phyloP scores from a whole-genome alignment of 78 protist genomes.

The Dictyostelium citrinum region DNA sequence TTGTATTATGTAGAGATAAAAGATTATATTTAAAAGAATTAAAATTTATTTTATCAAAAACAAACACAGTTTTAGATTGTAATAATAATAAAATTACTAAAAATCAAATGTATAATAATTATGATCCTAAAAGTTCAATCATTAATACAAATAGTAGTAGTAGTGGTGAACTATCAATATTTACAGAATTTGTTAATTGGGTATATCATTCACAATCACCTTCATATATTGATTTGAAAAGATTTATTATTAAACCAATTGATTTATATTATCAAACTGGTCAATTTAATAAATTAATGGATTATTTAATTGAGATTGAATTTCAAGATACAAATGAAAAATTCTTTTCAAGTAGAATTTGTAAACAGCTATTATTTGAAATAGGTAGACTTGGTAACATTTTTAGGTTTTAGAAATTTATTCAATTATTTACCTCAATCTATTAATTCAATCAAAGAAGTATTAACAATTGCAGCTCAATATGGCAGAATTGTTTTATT shows the following conservation, averaged over 20 bases:
- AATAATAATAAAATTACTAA: background rate
- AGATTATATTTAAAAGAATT: background rate
- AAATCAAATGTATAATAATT: too few relatives aligned
- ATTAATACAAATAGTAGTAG: background rate
- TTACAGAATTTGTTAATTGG: background rate
- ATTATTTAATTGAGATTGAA: background rate
- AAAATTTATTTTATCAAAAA: background rate
- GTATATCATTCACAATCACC: background rate
- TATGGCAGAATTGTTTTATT: background rate
- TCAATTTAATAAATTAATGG: background rate
- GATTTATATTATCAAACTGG: background rate
- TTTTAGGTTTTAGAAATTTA: background rate
- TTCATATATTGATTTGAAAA: background rate
- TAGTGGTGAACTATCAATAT: background rate
- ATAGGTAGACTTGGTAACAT: background rate
- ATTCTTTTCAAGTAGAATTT: background rate
- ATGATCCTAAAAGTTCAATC: too few relatives aligned
- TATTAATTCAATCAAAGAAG: background rate
- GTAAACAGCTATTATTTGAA: background rate
- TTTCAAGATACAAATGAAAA: background rate
- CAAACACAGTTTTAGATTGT: background rate
- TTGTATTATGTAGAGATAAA: background rate
- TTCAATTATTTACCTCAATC: background rate
- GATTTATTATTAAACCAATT: background rate
- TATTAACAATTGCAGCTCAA: background rate